A percentile compares a stretch with the other conserved stretches of the same genome.
phyloP scores from a whole-genome alignment of 176 grass and related monocot species.

The Musa schizocarpa region DNA sequence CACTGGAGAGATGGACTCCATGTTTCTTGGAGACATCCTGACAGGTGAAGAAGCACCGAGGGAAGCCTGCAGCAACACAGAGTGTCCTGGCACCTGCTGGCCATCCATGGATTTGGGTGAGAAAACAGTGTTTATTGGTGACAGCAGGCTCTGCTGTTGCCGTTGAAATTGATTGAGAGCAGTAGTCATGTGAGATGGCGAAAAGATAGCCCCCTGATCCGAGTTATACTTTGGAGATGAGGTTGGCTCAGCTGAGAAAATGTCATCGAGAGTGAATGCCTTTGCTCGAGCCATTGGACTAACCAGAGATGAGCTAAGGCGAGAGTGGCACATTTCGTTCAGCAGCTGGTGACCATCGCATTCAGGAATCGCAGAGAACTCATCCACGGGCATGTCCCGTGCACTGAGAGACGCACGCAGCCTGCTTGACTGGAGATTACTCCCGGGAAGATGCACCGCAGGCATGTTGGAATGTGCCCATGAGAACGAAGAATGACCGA shows the following conservation, averaged over 20 bases:
- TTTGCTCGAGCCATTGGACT: slow-evolving; percentile 37
- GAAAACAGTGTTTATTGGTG: too few relatives aligned
- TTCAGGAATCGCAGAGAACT: slow-evolving; percentile 2
- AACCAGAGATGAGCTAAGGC: slow-evolving; percentile 31
- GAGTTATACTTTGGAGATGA: slow-evolving; percentile 51
- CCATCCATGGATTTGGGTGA: too few relatives aligned
- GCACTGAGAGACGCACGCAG: slow-evolving; percentile 54
- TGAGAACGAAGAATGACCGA: neutral
- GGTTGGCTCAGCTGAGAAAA: slow-evolving; percentile 63
- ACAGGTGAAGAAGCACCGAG: slow-evolving; percentile 44
- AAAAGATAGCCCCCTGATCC: slow-evolving; percentile 56
- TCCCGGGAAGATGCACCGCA: slow-evolving; percentile 49
- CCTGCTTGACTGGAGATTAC: slow-evolving; percentile 64
- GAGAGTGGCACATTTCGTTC: slow-evolving; percentile 40
- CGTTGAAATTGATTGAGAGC: slow-evolving; percentile 65
- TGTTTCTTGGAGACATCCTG: slow-evolving; percentile 38
- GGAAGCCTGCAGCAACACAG: slow-evolving; percentile 31
- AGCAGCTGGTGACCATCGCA: slow-evolving; percentile 38
- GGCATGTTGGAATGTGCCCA: slow-evolving; percentile 56
- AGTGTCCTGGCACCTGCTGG: neutral
- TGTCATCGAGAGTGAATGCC: slow-evolving; percentile 57
- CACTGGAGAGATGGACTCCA: slow-evolving; percentile 56
- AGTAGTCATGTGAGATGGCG: slow-evolving; percentile 62
- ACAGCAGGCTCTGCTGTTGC: too few relatives aligned
- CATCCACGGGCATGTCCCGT: slow-evolving; percentile 35